These are phyloP conservation scores for Udeniomyces megalosporus DNA, from an alignment of 768 basidiomycete species.

Conservation along the genomic window DNA sequence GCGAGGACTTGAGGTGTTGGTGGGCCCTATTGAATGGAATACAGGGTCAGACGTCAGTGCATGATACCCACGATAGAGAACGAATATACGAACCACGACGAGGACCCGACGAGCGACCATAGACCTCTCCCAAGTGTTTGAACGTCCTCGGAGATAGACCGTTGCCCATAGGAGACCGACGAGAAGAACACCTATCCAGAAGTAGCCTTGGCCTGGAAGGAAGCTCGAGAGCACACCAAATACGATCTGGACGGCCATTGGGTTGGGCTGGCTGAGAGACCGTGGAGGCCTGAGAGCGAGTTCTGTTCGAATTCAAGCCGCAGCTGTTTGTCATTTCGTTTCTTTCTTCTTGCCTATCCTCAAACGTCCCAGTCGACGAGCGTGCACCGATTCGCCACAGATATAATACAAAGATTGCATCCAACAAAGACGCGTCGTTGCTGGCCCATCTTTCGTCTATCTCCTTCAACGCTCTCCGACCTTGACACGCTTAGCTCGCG, in stretches of 20 bases:
- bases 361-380: no score
- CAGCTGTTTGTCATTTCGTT: no score
- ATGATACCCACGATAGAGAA: background rate
- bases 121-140: constrained; percentile 12
- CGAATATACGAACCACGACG: constrained; percentile 12
- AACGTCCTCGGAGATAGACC: constrained; percentile 5
- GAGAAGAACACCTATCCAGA: background rate
- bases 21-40: background rate
- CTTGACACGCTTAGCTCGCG: no score
- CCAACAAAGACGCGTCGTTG: no score
- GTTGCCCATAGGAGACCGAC: background rate
- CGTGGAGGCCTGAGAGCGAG: no score
- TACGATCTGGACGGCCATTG: constrained; percentile 4
- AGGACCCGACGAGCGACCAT: constrained; percentile 11
- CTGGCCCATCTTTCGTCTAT: no score
- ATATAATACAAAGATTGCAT: no score
- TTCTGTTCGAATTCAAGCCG: no score
- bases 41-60: background rate
- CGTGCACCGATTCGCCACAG: no score
- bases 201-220: background rate
- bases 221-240: background rate
- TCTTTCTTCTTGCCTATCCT: no score
- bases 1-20: constrained; percentile 13
- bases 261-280: background rate
- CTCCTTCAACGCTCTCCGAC: no score